These are phyloP conservation scores for Chalciporus pseudorubinellus DNA, from an alignment of 768 basidiomycete genomes.

Conservation along the genomic window DNA sequence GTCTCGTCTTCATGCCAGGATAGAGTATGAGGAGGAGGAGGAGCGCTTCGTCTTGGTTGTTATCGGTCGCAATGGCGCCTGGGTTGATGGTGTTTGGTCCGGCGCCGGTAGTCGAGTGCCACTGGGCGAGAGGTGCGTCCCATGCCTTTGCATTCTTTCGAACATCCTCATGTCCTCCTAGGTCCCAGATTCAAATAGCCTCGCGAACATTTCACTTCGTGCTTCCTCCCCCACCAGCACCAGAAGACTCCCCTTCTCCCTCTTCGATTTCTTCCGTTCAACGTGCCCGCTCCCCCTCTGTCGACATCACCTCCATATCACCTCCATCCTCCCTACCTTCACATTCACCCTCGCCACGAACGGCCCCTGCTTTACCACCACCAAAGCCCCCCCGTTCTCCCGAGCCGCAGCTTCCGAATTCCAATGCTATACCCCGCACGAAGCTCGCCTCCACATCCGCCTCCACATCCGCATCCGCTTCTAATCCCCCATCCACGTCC, in stretches of 20 bases:
- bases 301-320: slow-evolving; percentile 79
- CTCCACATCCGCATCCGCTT: too few relatives aligned
- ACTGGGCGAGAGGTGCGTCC: slow-evolving; percentile 72
- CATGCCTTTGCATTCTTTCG: not conserved
- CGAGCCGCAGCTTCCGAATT: slow-evolving; percentile 58
- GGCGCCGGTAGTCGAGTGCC: slow-evolving; percentile 85
- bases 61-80: slow-evolving; percentile 94
- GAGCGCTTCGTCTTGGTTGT: slow-evolving; percentile 88
- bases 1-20: slow-evolving; percentile 93
- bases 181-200: slow-evolving; percentile 95
- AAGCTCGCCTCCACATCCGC: slow-evolving; percentile 31
- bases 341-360: slow-evolving; percentile 63
- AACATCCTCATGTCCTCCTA: slow-evolving; percentile 32
- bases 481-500: slow-evolving; percentile 4
- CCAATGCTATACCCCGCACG: slow-evolving; percentile 52
- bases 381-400: slow-evolving; percentile 47
- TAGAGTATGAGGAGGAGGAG: slow-evolving; percentile 89
- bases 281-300: slow-evolving; percentile 71
- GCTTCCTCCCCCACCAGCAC: slow-evolving; percentile 81
- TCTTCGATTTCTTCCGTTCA: slow-evolving; percentile 72
- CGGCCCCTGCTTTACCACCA: slow-evolving; percentile 41
- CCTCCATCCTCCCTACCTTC: slow-evolving; percentile 81
- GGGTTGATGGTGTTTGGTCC: slow-evolving; percentile 97
- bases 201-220: slow-evolving; percentile 97
- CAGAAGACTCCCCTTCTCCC: slow-evolving; percentile 79